phyloP scores from a whole-genome alignment of 345 rosid genomes.

The Citrus glauca region DNA sequence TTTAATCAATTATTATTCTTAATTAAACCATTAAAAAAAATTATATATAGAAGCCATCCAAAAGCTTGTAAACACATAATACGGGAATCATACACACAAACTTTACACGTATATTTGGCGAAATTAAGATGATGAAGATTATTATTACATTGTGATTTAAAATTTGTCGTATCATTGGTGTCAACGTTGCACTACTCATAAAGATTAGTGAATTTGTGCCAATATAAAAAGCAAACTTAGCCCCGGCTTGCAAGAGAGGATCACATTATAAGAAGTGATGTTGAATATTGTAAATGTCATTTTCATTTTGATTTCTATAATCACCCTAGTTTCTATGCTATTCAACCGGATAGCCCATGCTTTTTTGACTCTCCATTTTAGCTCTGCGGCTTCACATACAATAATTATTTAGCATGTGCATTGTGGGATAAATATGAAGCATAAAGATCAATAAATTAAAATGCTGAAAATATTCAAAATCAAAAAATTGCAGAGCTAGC shows the following conservation, averaged over 20 bases:
- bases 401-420: too few relatives aligned
- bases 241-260: not conserved
- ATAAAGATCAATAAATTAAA: too few relatives aligned
- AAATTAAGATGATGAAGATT: not conserved
- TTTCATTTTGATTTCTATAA: slow-evolving; percentile 5
- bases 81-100: not conserved
- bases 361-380: too few relatives aligned
- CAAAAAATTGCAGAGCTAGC: too few relatives aligned
- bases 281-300: slow-evolving; percentile 16
- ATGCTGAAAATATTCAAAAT: too few relatives aligned
- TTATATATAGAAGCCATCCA: not conserved
- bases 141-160: too few relatives aligned
- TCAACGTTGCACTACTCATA: slow-evolving; percentile 11
- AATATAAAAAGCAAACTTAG: slow-evolving; percentile 10
- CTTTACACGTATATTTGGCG: not conserved
- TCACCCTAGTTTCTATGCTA: not conserved
- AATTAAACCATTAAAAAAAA: not conserved
- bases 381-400: too few relatives aligned
- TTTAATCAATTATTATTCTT: not conserved
- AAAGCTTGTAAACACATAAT: not conserved
- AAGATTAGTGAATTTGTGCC: slow-evolving; percentile 1
- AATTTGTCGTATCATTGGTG: slow-evolving; percentile 6
- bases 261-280: slow-evolving; percentile 1
- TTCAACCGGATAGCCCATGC: not conserved
- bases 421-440: too few relatives aligned